Evolutionary conservation across 1,139 yeast genomes (phyloP), one percentile per base, ranked within the genome.

Genomic region (Candida frijolesensis): DNA sequence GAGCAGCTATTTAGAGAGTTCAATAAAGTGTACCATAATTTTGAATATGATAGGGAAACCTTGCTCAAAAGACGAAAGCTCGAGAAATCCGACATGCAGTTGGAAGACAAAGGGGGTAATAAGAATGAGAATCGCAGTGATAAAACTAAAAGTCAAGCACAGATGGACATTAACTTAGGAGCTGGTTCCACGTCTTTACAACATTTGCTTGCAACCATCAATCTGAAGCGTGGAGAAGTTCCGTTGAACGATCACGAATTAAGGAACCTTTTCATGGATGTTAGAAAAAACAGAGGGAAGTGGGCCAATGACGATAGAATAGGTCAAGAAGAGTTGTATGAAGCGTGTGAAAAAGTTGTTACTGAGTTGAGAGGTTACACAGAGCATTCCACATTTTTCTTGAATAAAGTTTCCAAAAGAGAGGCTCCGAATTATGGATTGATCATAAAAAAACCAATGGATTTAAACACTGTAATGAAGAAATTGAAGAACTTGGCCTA

Each of bases 391-490:
- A 91, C 98, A 0, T 97, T 98, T 0, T 95, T 95, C 62, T 76
- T 95, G 57, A 94, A 92, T 68, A 89, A 90, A 63, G 99, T 95
- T 18, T 89, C 96, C 51, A 94, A 94, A 66, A 79, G 99, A 52
- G 99, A 95, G 62, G 99, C 99, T 0, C 99, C 99, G 7, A 92
- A 94, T 63, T 95, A 95, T 70, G 91, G 91, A 53, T 84, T 85
- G 51, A 80, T 95, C 40, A 92, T 95, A 60, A 92, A 91, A 60
- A 84, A 83, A 51, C 99, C 99, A 30, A 95, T 95, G 99, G 99
- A 95, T 63, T 76, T 95, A 57, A 92, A 91, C 61, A 92, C 98
- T 0, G 97, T 95, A 12, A 79, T 91, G 85, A 92, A 91, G 61
- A 94, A 92, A 64, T 73, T 95, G 59, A 91, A 91, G 62, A 74